Conservation (phyloP, 306 rosid genomes). For the Styphnolobium japonicum region DNA sequence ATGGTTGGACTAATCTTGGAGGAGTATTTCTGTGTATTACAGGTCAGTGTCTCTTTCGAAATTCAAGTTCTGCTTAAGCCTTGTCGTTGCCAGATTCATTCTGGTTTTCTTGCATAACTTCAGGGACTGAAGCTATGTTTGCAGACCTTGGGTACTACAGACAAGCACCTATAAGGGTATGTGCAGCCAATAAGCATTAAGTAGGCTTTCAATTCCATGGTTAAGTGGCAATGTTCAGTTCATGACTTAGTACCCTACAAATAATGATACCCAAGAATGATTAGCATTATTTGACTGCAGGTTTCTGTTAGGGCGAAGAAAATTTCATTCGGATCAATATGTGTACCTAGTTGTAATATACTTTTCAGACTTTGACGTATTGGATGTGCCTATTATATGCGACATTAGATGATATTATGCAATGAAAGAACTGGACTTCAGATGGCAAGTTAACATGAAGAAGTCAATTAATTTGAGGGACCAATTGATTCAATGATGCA, state of each 20-base stretch:
- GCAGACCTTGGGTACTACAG: slow-evolving; percentile 73
- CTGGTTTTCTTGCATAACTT: slow-evolving; percentile 35
- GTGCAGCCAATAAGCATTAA: slow-evolving; percentile 27
- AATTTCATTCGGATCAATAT: slow-evolving; percentile 9
- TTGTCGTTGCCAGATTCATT: slow-evolving; percentile 22
- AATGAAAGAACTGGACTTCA: background rate
- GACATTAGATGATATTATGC: slow-evolving; percentile 12
- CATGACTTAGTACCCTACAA: slow-evolving; percentile 4
- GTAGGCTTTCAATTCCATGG: slow-evolving; percentile 19
- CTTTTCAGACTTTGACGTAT: slow-evolving; percentile 8
- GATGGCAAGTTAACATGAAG: background rate
- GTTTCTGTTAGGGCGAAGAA: slow-evolving; percentile 21
- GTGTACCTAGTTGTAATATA: slow-evolving; percentile 3
- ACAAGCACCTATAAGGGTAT: slow-evolving; percentile 72
- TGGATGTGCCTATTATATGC: slow-evolving; percentile 15
- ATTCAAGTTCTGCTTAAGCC: slow-evolving; percentile 15
- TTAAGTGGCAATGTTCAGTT: slow-evolving; percentile 26
- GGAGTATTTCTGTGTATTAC: slow-evolving; percentile 73
- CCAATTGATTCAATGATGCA: slow-evolving; percentile 13
- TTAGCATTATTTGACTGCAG: background rate
- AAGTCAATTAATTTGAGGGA: slow-evolving; percentile 15
- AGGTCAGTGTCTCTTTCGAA: slow-evolving; percentile 46
- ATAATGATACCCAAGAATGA: background rate
- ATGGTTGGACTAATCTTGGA: slow-evolving; percentile 78
- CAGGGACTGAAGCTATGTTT: slow-evolving; percentile 87